These are phyloP conservation scores for Pythium utonaiense DNA, from an alignment of 352 stramenopile genomes.

Conservation along the genomic window DNA sequence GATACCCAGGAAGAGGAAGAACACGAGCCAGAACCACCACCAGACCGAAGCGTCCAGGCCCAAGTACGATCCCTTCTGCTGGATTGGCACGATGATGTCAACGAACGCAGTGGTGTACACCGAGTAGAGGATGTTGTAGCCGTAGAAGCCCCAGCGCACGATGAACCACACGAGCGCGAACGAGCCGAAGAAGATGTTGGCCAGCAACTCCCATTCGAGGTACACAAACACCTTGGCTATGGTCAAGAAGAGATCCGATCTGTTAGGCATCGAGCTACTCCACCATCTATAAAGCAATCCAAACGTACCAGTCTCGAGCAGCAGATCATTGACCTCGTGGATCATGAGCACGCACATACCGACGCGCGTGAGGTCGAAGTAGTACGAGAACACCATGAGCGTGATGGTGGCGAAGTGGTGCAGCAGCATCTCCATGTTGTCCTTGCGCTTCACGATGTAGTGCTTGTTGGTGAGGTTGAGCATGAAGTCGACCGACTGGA, in stretches of 20 bases:
- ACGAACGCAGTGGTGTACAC: conserved; percentile 48
- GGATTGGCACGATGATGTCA: conserved; percentile 49
- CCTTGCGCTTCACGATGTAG: conserved; percentile 80
- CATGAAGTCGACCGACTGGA: conserved; percentile 84
- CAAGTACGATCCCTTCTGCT: conserved; percentile 33
- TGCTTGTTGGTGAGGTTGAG: conserved; percentile 78
- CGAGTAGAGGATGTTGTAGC: conserved; percentile 71
- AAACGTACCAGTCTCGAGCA: conserved; percentile 56
- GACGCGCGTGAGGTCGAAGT: conserved; percentile 62
- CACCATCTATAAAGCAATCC: background rate
- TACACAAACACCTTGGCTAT: conserved; percentile 80
- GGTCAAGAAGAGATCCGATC: background rate
- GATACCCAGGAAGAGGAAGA: conserved; percentile 52
- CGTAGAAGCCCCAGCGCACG: conserved; percentile 68
- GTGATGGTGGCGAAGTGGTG: conserved; percentile 75
- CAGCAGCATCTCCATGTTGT: conserved; percentile 79
- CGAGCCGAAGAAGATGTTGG: conserved; percentile 65
- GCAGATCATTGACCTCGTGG: conserved; percentile 76
- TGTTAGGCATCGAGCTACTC: background rate
- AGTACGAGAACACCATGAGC: conserved; percentile 79
- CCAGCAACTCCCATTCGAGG: conserved; percentile 56
- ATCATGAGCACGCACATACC: conserved; percentile 81
- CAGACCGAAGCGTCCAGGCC: conserved; percentile 40
- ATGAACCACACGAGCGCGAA: conserved; percentile 74
- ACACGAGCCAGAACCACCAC: conserved; percentile 55